phyloP scores from a whole-genome alignment of 345 rosid genomes.

The Gossypioides kirkii region DNA sequence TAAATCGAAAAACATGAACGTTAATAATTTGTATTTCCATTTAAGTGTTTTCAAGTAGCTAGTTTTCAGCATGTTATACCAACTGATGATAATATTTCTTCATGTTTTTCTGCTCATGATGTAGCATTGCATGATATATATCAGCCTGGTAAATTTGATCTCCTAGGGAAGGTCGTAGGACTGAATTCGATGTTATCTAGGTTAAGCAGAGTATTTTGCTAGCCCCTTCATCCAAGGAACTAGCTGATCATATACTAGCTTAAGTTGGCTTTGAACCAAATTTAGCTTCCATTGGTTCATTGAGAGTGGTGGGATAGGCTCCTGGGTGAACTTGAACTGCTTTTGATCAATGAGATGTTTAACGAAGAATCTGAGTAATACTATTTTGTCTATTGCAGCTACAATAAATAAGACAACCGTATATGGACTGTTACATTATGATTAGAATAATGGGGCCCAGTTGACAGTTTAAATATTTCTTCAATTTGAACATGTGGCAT shows the following conservation, averaged over 20 bases:
- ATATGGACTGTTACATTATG: not conserved
- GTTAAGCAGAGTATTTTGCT: not conserved
- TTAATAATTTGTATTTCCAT: not conserved
- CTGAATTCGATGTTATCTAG: not conserved
- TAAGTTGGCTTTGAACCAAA: constrained; percentile 1
- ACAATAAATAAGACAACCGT: constrained; percentile 1
- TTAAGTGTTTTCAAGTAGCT: not conserved
- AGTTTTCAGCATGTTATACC: not conserved
- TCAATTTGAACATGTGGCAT: constrained; percentile 3
- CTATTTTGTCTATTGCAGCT: constrained; percentile 3
- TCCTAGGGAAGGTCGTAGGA: not conserved
- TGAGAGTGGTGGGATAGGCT: not conserved
- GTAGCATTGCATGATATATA: not conserved
- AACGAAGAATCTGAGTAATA: not conserved
- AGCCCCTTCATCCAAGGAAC: not conserved
- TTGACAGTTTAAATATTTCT: constrained; percentile 4
- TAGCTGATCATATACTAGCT: not conserved
- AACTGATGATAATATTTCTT: not conserved
- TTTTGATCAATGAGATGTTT: not conserved
- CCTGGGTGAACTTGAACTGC: not conserved
- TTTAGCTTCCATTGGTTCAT: not conserved
- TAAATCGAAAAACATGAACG: not conserved
- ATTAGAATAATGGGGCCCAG: constrained; percentile 7
- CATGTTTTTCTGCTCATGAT: not conserved
- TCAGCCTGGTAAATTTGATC: not conserved